Conservation (phyloP, 176 grass and related monocot species). For the Carex parvula region DNA sequence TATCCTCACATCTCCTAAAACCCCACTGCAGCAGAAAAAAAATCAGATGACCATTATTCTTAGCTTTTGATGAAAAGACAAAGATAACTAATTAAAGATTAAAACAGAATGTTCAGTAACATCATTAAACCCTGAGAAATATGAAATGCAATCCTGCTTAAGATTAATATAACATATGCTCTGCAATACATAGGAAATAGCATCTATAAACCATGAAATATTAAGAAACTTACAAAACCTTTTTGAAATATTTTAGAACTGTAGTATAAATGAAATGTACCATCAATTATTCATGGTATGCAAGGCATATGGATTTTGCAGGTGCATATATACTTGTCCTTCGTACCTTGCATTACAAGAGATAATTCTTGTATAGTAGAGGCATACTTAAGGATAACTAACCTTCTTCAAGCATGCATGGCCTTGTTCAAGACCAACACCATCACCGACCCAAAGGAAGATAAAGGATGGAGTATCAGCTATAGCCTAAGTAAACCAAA, state of each 20-base stretch:
- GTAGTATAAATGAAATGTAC: neutral
- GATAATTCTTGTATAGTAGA: neutral
- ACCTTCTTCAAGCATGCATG: conserved; percentile 97
- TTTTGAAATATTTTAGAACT: neutral
- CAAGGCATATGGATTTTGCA: neutral
- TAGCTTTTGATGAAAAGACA: neutral
- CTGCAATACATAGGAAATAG: neutral
- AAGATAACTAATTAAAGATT: neutral
- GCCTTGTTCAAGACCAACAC: conserved; percentile 86
- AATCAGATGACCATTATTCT: neutral
- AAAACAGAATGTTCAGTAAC: neutral
- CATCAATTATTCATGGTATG: neutral
- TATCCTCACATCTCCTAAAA: conserved; percentile 93
- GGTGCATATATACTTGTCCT: neutral
- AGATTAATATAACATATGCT: neutral
- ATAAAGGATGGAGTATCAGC: conserved; percentile 96
- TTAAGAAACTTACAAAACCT: neutral
- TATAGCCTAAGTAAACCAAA: conserved; percentile 61
- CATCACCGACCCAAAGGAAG: conserved; percentile 97
- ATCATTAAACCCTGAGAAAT: neutral
- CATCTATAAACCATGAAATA: neutral
- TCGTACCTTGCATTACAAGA: neutral
- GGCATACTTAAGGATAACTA: neutral
- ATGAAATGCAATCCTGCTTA: neutral
- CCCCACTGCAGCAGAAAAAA: conserved; percentile 65